phyloP scores from a whole-genome alignment of 257 asterid genomes.

The Petunia secreta region DNA sequence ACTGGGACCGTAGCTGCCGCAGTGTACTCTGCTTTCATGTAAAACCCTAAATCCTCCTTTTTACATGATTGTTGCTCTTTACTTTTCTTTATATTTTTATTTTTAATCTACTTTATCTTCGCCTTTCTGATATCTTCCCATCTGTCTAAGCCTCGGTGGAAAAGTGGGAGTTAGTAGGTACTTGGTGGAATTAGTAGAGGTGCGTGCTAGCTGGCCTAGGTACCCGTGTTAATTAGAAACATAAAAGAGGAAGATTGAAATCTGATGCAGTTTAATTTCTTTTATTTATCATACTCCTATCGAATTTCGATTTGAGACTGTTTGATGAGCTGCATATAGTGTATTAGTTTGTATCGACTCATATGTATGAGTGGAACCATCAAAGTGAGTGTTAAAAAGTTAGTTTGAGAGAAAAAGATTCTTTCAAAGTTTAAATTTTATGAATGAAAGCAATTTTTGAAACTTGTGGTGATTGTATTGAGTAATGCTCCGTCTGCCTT shows the following conservation, averaged over 20 bases:
- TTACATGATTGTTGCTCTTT: background rate
- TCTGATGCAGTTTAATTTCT: background rate
- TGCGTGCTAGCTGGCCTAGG: no score
- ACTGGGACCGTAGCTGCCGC: conserved; percentile 15
- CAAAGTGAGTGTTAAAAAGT: background rate
- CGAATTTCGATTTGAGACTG: background rate
- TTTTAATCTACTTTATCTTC: no score
- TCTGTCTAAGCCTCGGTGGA: no score
- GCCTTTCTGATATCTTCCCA: no score
- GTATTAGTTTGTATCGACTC: background rate
- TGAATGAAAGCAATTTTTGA: background rate
- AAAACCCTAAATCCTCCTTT: conserved; percentile 10
- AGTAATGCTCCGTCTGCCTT: background rate
- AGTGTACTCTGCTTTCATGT: conserved; percentile 12
- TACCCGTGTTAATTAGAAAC: background rate
- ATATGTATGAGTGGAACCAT: background rate
- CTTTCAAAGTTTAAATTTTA: background rate
- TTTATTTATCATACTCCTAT: background rate
- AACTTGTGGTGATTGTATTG: background rate
- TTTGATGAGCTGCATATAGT: background rate
- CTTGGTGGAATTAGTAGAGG: no score
- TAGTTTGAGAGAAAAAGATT: background rate
- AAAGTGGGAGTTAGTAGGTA: no score
- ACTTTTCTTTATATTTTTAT: no score
- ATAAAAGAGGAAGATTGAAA: background rate